A percentile compares a stretch with the other conserved stretches of the same genome.
Evolutionary conservation across 2,329 filamentous ascomycete genomes (phyloP).

Genomic region (Apiospora sp.): DNA sequence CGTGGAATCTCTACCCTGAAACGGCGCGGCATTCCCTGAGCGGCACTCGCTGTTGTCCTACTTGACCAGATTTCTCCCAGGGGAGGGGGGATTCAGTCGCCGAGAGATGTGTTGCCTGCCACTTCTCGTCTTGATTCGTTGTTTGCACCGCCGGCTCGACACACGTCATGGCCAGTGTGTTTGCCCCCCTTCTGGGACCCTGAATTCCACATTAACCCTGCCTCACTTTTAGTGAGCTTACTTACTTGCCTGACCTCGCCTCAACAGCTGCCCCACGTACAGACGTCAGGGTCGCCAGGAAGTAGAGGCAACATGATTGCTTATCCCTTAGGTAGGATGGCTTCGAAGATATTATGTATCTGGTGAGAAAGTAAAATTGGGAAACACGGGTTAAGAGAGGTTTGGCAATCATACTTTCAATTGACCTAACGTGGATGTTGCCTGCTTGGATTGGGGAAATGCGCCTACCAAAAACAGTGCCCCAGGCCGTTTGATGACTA

Average conservation of each 20-base stretch:
- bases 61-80: not conserved
- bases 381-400: not conserved
- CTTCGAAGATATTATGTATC: not conserved
- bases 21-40: slow-evolving; percentile 4
- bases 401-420: not conserved
- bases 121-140: not conserved
- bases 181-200: slow-evolving; percentile 6
- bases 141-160: slow-evolving; percentile 3
- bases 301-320: not conserved
- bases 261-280: not conserved
- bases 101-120: not conserved
- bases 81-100: not conserved
- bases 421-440: not conserved
- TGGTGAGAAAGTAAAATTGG: not conserved
- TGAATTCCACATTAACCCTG: slow-evolving; percentile 3
- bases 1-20: not conserved
- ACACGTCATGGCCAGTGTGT: not conserved
- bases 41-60: not conserved
- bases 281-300: not conserved
- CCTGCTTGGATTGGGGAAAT: not conserved
- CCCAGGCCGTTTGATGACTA: not conserved
- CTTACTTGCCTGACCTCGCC: not conserved
- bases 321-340: not conserved
- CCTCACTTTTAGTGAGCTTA: not conserved
- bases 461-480: not conserved